Percentiles rank a stretch among this genome's conserved stretches.
Evolutionary conservation across 1,139 yeast species (phyloP).

Genomic region (Taiozyma onychis): DNA sequence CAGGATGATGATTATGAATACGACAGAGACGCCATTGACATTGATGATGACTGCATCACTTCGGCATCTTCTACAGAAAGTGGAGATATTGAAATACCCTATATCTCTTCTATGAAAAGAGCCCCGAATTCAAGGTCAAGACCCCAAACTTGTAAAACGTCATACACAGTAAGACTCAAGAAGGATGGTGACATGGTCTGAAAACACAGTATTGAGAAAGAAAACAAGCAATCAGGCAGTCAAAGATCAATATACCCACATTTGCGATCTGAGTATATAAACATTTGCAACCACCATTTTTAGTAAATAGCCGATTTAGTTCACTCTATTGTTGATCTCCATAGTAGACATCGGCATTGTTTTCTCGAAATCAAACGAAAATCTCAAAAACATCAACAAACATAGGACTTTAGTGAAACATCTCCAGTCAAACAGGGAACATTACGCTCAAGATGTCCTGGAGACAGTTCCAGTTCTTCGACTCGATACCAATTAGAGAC

Average conservation of each 20-base stretch:
- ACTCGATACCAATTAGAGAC: slow-evolving; percentile 75
- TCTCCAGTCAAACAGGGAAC: background rate
- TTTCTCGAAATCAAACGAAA: background rate
- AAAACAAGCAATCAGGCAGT: too few species aligned
- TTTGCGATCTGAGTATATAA: too few species aligned
- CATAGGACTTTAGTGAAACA: background rate
- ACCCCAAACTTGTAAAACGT: background rate
- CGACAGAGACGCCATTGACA: slow-evolving; percentile 7
- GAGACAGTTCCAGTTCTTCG: slow-evolving; percentile 90
- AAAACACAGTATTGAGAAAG: background rate
- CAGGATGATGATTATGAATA: slow-evolving; percentile 18
- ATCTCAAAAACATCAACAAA: background rate
- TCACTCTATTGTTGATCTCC: background rate
- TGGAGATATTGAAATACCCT: background rate
- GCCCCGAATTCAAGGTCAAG: background rate
- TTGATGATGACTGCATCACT: slow-evolving; percentile 2
- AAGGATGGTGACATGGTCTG: background rate
- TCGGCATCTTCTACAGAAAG: background rate
- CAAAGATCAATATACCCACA: background rate
- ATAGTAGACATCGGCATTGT: background rate
- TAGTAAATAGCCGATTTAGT: background rate
- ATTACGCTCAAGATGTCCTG: slow-evolving; percentile 39
- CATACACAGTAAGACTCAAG: background rate
- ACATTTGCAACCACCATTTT: background rate
- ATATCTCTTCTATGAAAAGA: background rate